Percentiles rank a stretch among this genome's conserved stretches.
Evolutionary conservation across 192 early-diverging fungal genomes (phyloP).

Genomic region (Gaertneriomyces semiglobifer): DNA sequence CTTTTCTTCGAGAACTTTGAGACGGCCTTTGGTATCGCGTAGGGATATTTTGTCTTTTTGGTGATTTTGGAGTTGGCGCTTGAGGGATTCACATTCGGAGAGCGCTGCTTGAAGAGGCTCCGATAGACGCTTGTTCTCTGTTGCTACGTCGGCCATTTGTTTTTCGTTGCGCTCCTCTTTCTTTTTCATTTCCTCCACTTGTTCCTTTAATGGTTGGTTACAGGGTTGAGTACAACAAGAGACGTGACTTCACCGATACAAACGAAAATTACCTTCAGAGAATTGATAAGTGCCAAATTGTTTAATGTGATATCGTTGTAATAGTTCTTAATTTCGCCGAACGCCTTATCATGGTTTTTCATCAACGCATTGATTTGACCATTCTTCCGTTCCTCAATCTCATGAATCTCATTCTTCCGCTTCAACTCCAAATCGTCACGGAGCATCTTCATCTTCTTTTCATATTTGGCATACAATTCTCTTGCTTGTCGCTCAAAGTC

Average conservation of each 20-base stretch:
- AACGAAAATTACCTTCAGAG: constrained; percentile 46
- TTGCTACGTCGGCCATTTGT: constrained; percentile 60
- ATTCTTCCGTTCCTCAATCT: constrained; percentile 69
- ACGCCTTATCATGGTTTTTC: constrained; percentile 68
- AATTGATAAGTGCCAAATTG: constrained; percentile 63
- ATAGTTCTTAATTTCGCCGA: constrained; percentile 69
- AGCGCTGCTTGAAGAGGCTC: constrained; percentile 62
- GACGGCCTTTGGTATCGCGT: constrained; percentile 55
- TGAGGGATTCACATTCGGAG: constrained; percentile 57
- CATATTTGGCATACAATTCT: constrained; percentile 60
- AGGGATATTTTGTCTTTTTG: constrained; percentile 65
- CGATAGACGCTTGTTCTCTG: constrained; percentile 64
- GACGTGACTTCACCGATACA: constrained; percentile 6
- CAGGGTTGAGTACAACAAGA: not conserved
- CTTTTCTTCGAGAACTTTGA: constrained; percentile 60
- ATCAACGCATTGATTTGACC: constrained; percentile 65
- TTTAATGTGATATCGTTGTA: constrained; percentile 70
- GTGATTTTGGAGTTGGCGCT: constrained; percentile 55
- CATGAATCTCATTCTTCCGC: constrained; percentile 65
- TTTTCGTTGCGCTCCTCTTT: constrained; percentile 70
- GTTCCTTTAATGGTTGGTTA: constrained; percentile 45
- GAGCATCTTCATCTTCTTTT: constrained; percentile 61
- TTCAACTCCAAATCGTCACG: constrained; percentile 61
- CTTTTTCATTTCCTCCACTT: constrained; percentile 70
- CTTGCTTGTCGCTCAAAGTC: constrained; percentile 60